These are phyloP conservation scores for Candida sp. DNA, from an alignment of 1,139 yeast genomes.

Conservation along the genomic window DNA sequence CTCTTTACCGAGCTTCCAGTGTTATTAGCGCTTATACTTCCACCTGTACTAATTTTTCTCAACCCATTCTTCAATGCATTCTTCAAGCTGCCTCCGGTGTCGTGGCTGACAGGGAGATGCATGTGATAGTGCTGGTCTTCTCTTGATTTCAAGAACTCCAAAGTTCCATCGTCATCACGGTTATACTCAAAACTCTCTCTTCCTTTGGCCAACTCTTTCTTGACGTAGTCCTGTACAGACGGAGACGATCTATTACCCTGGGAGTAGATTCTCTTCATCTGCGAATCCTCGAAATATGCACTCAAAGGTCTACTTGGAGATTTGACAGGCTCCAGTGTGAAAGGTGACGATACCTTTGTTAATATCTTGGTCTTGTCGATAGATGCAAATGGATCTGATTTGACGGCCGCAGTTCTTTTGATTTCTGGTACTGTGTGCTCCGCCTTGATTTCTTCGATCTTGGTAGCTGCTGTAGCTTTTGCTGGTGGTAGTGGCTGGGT, in stretches of 20 bases:
- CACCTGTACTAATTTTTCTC: conserved; percentile 47
- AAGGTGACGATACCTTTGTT: conserved; percentile 8
- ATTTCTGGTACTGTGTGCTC: not conserved
- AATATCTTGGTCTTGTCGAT: conserved; percentile 38
- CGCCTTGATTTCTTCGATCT: not conserved
- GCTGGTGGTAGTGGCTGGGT: not conserved
- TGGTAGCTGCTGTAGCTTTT: not conserved
- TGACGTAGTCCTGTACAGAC: conserved; percentile 39
- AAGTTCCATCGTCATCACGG: conserved; percentile 29
- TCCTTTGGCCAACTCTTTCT: conserved; percentile 34
- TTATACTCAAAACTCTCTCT: conserved; percentile 20
- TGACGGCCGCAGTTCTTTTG: not conserved
- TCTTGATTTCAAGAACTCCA: conserved; percentile 63
- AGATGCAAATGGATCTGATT: conserved; percentile 40
- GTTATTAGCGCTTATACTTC: conserved; percentile 24
- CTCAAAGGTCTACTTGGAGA: conserved; percentile 15
- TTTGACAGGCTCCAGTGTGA: conserved; percentile 10
- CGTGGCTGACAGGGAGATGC: conserved; percentile 20
- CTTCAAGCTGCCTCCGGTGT: conserved; percentile 53
- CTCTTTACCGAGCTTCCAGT: conserved; percentile 24
- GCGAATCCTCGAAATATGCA: conserved; percentile 15
- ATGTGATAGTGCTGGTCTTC: conserved; percentile 29
- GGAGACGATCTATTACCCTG: conserved; percentile 25
- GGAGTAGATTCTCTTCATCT: conserved; percentile 11
- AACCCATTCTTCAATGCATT: conserved; percentile 37